Conservation (phyloP, 208 protist genomes). For the Acanthamoeba quina region DNA sequence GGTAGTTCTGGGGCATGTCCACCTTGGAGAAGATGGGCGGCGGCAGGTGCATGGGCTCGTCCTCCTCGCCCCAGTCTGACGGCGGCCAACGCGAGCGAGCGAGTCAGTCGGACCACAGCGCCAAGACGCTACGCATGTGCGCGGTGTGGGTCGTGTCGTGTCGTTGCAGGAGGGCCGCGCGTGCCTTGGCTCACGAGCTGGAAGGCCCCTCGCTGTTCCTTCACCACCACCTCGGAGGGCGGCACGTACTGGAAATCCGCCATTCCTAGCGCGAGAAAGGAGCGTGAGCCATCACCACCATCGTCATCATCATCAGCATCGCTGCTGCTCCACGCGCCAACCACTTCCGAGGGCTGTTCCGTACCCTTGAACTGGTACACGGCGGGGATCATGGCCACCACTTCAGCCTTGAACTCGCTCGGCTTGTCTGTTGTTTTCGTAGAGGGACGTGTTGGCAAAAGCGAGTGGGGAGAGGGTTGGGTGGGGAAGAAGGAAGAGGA, state of each 20-base stretch:
- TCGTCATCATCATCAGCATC: no score
- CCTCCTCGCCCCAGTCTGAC: slow-evolving; percentile 8
- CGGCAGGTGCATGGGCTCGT: slow-evolving; percentile 56
- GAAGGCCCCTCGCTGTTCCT: slow-evolving; percentile 19
- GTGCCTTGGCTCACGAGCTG: slow-evolving; percentile 32
- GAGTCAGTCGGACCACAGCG: no score
- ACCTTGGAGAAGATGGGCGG: slow-evolving; percentile 45
- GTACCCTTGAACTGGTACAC: slow-evolving; percentile 60
- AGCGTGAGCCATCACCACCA: neutral
- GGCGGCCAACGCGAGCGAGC: no score
- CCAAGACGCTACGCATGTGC: no score
- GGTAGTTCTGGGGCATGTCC: slow-evolving; percentile 58
- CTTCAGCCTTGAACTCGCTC: slow-evolving; percentile 27
- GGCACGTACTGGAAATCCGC: slow-evolving; percentile 67
- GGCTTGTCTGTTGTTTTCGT: neutral
- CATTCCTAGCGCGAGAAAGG: neutral
- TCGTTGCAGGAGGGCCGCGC: neutral
- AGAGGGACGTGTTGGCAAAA: neutral
- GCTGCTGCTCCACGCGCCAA: no score
- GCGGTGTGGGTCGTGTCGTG: neutral
- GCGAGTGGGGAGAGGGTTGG: no score
- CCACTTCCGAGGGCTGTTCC: no score
- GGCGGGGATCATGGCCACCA: slow-evolving; percentile 32
- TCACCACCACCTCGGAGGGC: neutral
- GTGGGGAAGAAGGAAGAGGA: neutral